Percentiles rank a stretch among this genome's conserved stretches.
Conservation (phyloP, 768 basidiomycete genomes). For the Pleurotus salmoneostramineus region DNA sequence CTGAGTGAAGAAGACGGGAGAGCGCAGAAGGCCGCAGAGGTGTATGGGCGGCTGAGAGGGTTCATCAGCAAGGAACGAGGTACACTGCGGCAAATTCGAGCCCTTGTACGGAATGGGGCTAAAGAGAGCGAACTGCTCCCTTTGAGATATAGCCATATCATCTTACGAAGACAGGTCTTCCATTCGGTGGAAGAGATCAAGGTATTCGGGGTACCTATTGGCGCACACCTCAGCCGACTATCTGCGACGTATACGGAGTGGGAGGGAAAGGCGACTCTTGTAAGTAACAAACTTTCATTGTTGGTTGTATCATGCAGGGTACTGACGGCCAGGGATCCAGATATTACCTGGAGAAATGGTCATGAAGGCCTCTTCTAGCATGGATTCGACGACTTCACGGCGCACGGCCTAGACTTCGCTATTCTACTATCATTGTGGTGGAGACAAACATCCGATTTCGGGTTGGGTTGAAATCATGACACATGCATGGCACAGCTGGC, state of each 20-base stretch:
- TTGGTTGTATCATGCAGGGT: too few relatives aligned
- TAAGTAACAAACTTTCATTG: background rate
- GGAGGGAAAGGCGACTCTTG: slow-evolving; percentile 1
- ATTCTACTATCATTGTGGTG: too few relatives aligned
- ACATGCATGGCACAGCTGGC: too few relatives aligned
- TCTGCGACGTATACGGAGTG: background rate
- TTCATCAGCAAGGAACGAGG: slow-evolving; percentile 4
- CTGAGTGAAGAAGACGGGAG: background rate
- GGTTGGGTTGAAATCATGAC: too few relatives aligned
- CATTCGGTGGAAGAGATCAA: background rate
- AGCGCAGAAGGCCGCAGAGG: background rate
- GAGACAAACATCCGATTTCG: too few relatives aligned
- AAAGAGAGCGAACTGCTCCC: slow-evolving; percentile 1
- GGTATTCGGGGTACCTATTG: background rate
- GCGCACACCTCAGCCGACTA: background rate
- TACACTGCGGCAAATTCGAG: background rate
- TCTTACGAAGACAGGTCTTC: background rate
- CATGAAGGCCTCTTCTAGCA: background rate
- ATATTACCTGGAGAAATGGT: background rate
- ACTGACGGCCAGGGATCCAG: background rate
- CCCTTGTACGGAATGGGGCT: background rate
- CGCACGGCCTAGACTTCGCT: background rate
- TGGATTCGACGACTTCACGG: background rate
- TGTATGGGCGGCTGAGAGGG: background rate
- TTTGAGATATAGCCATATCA: background rate